A percentile compares a stretch with the other conserved stretches of the same genome.
Evolutionary conservation across 2,329 filamentous ascomycete genomes (phyloP).

Genomic region (Pyricularia sp.): DNA sequence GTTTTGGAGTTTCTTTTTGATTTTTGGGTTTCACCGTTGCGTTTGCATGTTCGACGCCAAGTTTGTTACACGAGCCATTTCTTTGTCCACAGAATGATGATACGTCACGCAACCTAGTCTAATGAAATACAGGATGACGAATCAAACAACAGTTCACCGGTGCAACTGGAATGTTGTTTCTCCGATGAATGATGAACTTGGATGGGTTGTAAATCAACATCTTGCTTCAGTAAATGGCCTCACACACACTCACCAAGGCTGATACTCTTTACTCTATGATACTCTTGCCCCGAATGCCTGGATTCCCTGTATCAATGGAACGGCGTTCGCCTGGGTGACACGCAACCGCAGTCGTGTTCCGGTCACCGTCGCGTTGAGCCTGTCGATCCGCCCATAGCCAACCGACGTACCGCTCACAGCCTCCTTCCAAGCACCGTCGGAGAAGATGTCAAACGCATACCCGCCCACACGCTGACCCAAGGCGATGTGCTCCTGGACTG

Average conservation of each 20-base stretch:
- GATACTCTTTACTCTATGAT: neutral
- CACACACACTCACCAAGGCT: too few relatives aligned
- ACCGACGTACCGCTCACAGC: constrained; percentile 15
- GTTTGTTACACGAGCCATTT: neutral
- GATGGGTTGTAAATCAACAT: too few relatives aligned
- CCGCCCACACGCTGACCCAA: constrained; percentile 20
- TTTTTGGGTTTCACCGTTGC: neutral
- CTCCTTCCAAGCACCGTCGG: constrained; percentile 10
- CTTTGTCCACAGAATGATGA: neutral
- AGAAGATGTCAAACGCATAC: constrained; percentile 14
- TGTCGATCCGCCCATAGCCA: constrained; percentile 18
- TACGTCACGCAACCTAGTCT: neutral
- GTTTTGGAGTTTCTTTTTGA: neutral
- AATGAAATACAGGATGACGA: neutral
- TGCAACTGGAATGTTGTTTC: neutral
- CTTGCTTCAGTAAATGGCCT: too few relatives aligned
- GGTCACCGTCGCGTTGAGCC: constrained; percentile 7
- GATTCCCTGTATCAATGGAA: constrained; percentile 15
- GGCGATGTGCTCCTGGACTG: constrained; percentile 18
- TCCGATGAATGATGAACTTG: neutral
- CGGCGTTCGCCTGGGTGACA: constrained; percentile 17
- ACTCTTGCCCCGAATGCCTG: constrained; percentile 13
- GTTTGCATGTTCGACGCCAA: neutral
- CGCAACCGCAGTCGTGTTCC: constrained; percentile 13
- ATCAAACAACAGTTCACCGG: neutral